Percentiles rank a stretch among this genome's conserved stretches.
Conservation (phyloP, 805 yeast genomes). For the Yarrowia sp. region DNA sequence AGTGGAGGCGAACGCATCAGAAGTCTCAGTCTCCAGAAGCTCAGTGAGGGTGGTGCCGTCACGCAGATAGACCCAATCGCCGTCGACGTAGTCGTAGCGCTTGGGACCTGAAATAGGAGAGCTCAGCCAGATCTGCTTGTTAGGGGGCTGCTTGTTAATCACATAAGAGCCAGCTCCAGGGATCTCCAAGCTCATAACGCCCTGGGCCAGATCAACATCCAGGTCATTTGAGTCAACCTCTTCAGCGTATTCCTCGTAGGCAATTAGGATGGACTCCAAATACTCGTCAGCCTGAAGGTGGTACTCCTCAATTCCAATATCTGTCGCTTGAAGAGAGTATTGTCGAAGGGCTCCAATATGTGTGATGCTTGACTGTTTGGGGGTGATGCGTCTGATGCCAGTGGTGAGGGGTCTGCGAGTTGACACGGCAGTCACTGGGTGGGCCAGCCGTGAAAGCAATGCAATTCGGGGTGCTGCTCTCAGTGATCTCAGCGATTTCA, state of each 20-base stretch:
- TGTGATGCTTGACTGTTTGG: background rate
- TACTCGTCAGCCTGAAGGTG: conserved; percentile 70
- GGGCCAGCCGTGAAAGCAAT: background rate
- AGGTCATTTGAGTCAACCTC: conserved; percentile 57
- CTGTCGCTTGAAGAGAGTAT: conserved; percentile 17
- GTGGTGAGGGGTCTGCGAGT: conserved; percentile 6
- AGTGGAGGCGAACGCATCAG: conserved; percentile 34
- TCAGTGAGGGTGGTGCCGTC: conserved; percentile 62
- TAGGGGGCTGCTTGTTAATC: conserved; percentile 96
- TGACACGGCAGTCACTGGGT: background rate
- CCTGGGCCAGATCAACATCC: conserved; percentile 80
- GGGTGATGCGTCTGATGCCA: background rate
- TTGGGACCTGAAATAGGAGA: conserved; percentile 96
- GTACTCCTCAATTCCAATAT: conserved; percentile 56
- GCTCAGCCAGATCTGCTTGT: conserved; percentile 94
- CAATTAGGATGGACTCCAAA: conserved; percentile 70
- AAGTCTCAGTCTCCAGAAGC: conserved; percentile 57
- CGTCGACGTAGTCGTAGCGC: conserved; percentile 72
- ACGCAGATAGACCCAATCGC: conserved; percentile 80
- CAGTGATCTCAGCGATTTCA: conserved; percentile 3
- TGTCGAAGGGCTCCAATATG: background rate
- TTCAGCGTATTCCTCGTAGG: conserved; percentile 73
- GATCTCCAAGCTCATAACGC: conserved; percentile 78
- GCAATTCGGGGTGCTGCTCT: conserved; percentile 9
- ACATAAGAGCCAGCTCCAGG: conserved; percentile 85